A percentile compares a stretch with the other conserved stretches of the same genome.
These are phyloP conservation scores for Ophiocordyceps polyrhachis-furcata DNA, from an alignment of 2,329 filamentous ascomycete species.

Conservation along the genomic window DNA sequence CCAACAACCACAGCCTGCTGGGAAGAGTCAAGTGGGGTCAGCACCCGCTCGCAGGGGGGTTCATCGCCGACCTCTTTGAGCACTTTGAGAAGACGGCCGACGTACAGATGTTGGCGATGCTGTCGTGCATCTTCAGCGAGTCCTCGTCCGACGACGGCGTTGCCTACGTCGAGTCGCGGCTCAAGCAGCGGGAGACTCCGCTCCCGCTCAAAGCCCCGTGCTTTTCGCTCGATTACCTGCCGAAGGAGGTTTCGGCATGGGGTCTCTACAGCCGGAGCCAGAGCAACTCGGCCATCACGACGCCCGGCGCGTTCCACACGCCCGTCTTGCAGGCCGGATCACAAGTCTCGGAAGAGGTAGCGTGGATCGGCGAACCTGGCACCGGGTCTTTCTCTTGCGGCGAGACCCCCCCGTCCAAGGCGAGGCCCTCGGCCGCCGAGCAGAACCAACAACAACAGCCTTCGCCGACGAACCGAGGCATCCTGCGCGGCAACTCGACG, in stretches of 20 bases:
- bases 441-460: slow-evolving; percentile 20
- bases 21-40: slow-evolving; percentile 50
- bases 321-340: slow-evolving; percentile 35
- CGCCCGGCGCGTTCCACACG: slow-evolving; percentile 36
- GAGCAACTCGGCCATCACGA: slow-evolving; percentile 34
- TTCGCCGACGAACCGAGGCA: slow-evolving; percentile 32
- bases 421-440: slow-evolving; percentile 25
- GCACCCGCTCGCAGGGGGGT: slow-evolving; percentile 42
- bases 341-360: slow-evolving; percentile 34
- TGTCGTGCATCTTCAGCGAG: slow-evolving; percentile 51
- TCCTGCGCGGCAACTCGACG: slow-evolving; percentile 35
- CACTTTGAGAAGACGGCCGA: slow-evolving; percentile 45
- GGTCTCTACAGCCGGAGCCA: slow-evolving; percentile 31
- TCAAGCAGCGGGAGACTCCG: slow-evolving; percentile 41
- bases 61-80: slow-evolving; percentile 42
- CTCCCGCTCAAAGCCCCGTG: slow-evolving; percentile 46
- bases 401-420: slow-evolving; percentile 38
- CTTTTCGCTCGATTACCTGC: slow-evolving; percentile 49
- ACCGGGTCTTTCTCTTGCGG: slow-evolving; percentile 42
- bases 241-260: slow-evolving; percentile 36
- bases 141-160: slow-evolving; percentile 34
- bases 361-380: slow-evolving; percentile 33
- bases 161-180: slow-evolving; percentile 36
- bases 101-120: slow-evolving; percentile 53
- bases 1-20: slow-evolving; percentile 18